Evolutionary conservation across 2,329 filamentous ascomycete species (phyloP).

Genomic region (Blastomyces parvus): DNA sequence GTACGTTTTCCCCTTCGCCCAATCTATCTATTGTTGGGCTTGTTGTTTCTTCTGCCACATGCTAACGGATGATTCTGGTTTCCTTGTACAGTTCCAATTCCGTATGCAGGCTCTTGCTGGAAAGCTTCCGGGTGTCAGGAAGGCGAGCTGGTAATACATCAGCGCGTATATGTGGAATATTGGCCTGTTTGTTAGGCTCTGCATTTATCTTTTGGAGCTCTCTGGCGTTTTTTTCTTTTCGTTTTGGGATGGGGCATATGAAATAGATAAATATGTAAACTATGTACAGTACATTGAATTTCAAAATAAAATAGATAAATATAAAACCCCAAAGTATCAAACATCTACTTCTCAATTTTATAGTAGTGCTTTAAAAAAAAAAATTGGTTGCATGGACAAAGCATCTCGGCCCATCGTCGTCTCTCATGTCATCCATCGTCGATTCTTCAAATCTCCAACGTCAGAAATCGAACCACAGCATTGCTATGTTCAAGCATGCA

Average conservation of each 20-base stretch:
- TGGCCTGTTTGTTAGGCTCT: not conserved
- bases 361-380: not conserved
- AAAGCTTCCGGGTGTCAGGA: constrained; percentile 81
- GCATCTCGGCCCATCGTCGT: not conserved
- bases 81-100: constrained; percentile 67
- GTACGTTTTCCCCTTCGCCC: constrained; percentile 47
- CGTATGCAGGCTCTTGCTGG: constrained; percentile 78
- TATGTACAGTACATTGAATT: not conserved
- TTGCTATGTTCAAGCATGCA: not conserved
- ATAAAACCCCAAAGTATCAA: not conserved
- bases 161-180: not conserved
- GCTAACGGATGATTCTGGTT: constrained; percentile 17
- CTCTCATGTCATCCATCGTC: not conserved
- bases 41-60: not conserved
- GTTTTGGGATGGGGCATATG: not conserved
- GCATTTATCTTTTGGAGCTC: not conserved
- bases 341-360: not conserved
- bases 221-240: not conserved
- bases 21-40: not conserved
- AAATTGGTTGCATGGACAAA: too few species aligned
- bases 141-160: constrained; percentile 75
- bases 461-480: not conserved
- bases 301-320: not conserved
- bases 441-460: not conserved
- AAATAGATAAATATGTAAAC: not conserved